Evolutionary conservation across 352 stramenopile genomes (phyloP).

Genomic region (Pythium rishiriense): DNA sequence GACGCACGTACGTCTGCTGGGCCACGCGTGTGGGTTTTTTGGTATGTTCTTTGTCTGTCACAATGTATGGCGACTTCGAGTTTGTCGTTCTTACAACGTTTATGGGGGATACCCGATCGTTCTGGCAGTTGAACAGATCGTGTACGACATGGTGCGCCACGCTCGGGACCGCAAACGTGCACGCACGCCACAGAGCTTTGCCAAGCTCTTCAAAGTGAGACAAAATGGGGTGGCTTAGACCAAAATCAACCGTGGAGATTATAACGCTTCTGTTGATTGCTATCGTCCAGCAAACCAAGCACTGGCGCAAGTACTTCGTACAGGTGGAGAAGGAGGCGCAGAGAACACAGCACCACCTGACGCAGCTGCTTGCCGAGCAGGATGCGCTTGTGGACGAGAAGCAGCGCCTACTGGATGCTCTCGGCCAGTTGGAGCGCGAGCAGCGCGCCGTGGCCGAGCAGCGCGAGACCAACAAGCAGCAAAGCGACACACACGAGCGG

Average conservation of each 20-base stretch:
- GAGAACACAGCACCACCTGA: constrained; percentile 38
- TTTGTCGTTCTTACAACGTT: too few relatives aligned
- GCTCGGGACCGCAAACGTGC: constrained; percentile 48
- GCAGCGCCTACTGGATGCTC: constrained; percentile 20
- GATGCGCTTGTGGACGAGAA: constrained; percentile 37
- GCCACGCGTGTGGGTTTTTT: constrained; percentile 46
- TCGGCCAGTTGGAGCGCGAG: constrained; percentile 28
- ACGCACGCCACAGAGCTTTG: constrained; percentile 47
- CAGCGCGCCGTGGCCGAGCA: constrained; percentile 31
- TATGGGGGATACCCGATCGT: too few relatives aligned
- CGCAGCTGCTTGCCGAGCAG: constrained; percentile 32
- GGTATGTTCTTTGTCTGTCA: constrained; percentile 26
- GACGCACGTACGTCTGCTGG: constrained; percentile 28
- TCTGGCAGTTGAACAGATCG: constrained; percentile 59
- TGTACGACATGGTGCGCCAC: constrained; percentile 62
- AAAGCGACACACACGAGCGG: constrained; percentile 10
- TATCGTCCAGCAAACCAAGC: constrained; percentile 62
- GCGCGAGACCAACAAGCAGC: not conserved
- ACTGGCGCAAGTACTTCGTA: constrained; percentile 72
- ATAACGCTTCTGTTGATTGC: too few relatives aligned
- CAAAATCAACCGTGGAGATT: too few relatives aligned
- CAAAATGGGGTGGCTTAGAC: too few relatives aligned
- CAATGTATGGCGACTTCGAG: too few relatives aligned
- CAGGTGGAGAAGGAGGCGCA: constrained; percentile 47
- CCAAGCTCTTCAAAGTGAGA: constrained; percentile 67